Base-by-base conservation (phyloP, 2,329 filamentous ascomycete genomes). In the Ciborinia camelliae region DNA sequence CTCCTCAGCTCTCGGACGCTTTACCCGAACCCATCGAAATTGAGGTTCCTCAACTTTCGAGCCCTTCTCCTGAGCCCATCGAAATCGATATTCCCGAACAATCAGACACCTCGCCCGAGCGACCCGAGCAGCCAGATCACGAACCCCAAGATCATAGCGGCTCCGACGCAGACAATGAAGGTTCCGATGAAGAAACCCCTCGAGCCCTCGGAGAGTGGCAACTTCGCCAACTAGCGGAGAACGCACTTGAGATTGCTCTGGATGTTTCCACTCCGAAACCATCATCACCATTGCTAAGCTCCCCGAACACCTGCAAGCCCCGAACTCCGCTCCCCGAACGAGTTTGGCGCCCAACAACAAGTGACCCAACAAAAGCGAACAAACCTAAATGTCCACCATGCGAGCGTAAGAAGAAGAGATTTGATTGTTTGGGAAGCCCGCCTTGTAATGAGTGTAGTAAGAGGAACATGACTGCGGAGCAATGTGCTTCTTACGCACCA, bases 301-400 rank as follows among this genome's bases (percentile, higher is more conserved):
- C 47, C 30, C 12, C 55, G 30, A 58, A 58, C 15, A 58, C 32
- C 12, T 47, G 28, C n/a, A 58, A 58, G 8, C 41, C 30, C 30
- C 55, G 55, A 47, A 58, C 47, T 51, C 58, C 47, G n/a, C 58
- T 61, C 10, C 30, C 58, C 45, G 47, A 61, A n/a, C 23, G 58
- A 20, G 35, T 61, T 23, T 61, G 58, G 58, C 30, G 6, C 45
- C 58, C 58, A 51, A 39, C 58, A 28, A 28, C 58, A 26, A 39
- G 32, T 8, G 32, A 51, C 10, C 32, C 58, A 23, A 61, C 45
- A 14, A n/a, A n/a, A 41, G 23, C 62, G n/a, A 63, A 63, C 45
- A 63, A 63, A 32, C 62, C 51, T 6, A 63, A 63, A 50, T 63
- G 63, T n/a, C 57, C 63, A n/a, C 48, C 57, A 35, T 65, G 63